These are phyloP conservation scores for Fonsecaea monophora DNA, from an alignment of 2,329 filamentous ascomycete genomes.

Conservation along the genomic window DNA sequence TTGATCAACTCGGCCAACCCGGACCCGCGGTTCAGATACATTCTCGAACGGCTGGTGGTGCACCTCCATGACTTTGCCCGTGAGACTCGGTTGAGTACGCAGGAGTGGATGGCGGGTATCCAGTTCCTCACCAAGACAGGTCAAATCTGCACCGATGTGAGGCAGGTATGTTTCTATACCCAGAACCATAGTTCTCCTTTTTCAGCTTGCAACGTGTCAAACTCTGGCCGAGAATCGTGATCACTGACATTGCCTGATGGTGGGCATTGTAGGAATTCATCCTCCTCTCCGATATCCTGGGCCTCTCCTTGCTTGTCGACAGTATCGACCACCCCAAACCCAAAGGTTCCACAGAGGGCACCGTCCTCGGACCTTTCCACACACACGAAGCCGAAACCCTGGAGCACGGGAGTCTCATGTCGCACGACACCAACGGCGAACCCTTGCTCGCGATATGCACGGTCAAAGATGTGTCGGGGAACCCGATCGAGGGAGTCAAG, in stretches of 20 bases:
- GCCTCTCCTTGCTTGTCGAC: conserved; percentile 80
- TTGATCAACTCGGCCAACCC: conserved; percentile 74
- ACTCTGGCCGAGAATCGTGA: no score
- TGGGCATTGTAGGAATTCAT: conserved; percentile 70
- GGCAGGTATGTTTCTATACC: conserved; percentile 62
- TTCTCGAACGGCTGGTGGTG: conserved; percentile 74
- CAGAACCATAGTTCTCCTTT: no score
- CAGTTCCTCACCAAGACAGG: conserved; percentile 75
- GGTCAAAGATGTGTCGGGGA: conserved; percentile 68
- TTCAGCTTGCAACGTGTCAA: no score
- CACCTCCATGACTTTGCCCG: conserved; percentile 84
- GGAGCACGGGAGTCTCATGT: conserved; percentile 66
- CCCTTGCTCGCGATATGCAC: conserved; percentile 76
- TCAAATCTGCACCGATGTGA: conserved; percentile 74
- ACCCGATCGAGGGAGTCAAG: conserved; percentile 69
- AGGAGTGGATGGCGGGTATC: conserved; percentile 79
- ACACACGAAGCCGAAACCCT: conserved; percentile 72
- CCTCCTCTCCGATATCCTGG: conserved; percentile 78
- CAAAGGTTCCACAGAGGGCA: conserved; percentile 72
- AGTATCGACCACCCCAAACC: conserved; percentile 85
- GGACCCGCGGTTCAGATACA: conserved; percentile 71
- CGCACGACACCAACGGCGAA: conserved; percentile 71
- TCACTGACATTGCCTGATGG: background rate
- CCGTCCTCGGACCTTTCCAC: conserved; percentile 82
- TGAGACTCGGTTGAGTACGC: conserved; percentile 75